A percentile compares a stretch with the other conserved stretches of the same genome.
Evolutionary conservation across 306 rosid genomes (phyloP).

Genomic region (apple (Malus domestica)): DNA sequence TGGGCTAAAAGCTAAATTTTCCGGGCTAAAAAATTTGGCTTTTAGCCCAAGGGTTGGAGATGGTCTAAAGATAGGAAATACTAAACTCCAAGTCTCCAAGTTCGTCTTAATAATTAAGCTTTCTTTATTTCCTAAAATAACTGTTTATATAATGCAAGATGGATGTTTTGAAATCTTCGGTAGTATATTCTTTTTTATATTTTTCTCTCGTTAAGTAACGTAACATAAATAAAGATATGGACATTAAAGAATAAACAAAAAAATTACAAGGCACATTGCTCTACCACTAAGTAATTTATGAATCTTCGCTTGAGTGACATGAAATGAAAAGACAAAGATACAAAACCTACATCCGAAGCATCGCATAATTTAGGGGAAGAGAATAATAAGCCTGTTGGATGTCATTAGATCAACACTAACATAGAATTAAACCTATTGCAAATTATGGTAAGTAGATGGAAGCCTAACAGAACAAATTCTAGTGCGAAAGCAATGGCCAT

Average conservation of each 20-base stretch:
- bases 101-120: not conserved
- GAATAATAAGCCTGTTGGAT: not conserved
- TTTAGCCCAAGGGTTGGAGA: too few species aligned
- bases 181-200: too few species aligned
- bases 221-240: too few species aligned
- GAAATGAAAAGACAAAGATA: not conserved
- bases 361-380: not conserved
- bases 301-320: not conserved
- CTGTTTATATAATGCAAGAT: not conserved
- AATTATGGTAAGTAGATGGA: not conserved
- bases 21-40: too few species aligned
- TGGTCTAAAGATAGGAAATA: not conserved
- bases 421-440: not conserved
- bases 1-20: too few species aligned
- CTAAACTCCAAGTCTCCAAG: too few species aligned
- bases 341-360: not conserved
- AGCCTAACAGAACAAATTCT: conserved; percentile 11
- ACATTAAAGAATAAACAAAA: not conserved
- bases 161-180: too few species aligned
- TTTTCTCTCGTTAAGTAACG: too few species aligned
- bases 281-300: not conserved
- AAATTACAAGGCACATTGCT: not conserved
- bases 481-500: not conserved
- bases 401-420: not conserved
- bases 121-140: not conserved